These are phyloP conservation scores for Boletus patriciae DNA, from an alignment of 768 basidiomycete species.

Conservation along the genomic window DNA sequence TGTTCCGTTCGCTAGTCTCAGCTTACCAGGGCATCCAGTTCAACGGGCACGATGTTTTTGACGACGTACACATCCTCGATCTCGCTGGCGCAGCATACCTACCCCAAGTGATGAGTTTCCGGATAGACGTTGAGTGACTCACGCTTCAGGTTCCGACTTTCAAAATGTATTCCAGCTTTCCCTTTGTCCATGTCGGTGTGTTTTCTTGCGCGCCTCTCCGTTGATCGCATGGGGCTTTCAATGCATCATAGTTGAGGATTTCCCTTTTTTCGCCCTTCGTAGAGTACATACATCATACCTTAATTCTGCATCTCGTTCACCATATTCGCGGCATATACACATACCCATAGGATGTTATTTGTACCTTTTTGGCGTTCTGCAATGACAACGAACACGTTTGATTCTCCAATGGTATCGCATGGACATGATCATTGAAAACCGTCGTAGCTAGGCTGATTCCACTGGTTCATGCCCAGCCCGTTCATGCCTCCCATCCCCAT, in stretches of 20 bases:
- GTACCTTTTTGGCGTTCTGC: conserved; percentile 7
- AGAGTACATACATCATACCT: conserved; percentile 49
- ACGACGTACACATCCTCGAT: conserved; percentile 85
- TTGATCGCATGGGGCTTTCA: conserved; percentile 13
- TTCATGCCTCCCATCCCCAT: conserved; percentile 38
- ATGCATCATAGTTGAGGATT: conserved; percentile 7
- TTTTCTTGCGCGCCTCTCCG: conserved; percentile 14
- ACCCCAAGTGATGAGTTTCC: conserved; percentile 83
- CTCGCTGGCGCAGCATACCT: conserved; percentile 86
- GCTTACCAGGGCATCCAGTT: conserved; percentile 38
- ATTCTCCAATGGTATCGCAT: neutral
- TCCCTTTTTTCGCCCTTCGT: conserved; percentile 28
- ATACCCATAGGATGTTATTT: conserved; percentile 22
- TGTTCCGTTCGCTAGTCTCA: neutral
- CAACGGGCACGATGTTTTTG: conserved; percentile 79
- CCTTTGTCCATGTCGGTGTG: neutral
- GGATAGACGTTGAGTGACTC: conserved; percentile 44
- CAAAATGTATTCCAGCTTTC: neutral
- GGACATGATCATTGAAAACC: conserved; percentile 27
- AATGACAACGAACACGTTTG: conserved; percentile 1
- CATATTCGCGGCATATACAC: conserved; percentile 26
- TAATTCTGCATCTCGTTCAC: conserved; percentile 24
- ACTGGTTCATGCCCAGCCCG: conserved; percentile 42
- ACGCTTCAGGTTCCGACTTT: neutral
- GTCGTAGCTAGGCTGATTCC: conserved; percentile 37